A percentile compares a stretch with the other conserved stretches of the same genome.
phyloP scores from a whole-genome alignment of 257 asterid species.

The Echites panduratus region DNA sequence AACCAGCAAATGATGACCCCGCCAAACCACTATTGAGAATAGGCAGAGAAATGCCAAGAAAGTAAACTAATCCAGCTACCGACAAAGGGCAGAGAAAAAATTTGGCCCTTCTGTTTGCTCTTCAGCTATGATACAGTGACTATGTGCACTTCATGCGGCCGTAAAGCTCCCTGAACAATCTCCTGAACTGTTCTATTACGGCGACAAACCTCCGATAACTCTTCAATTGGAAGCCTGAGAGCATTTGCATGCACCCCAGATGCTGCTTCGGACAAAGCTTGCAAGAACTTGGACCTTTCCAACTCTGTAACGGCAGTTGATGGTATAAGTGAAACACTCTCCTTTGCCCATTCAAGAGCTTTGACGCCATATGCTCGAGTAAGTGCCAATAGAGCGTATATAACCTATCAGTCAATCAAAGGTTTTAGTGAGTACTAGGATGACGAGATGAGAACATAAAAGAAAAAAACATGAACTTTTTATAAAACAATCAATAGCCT shows the following conservation, averaged over 20 bases:
- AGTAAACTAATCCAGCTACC: constrained; percentile 14
- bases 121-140: constrained; percentile 48
- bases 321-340: constrained; percentile 69
- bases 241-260: constrained; percentile 51
- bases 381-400: constrained; percentile 68
- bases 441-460: neutral
- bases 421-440: neutral
- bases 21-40: constrained; percentile 21
- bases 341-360: constrained; percentile 85
- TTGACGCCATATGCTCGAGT: constrained; percentile 64
- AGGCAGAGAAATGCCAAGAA: constrained; percentile 29
- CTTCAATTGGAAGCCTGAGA: constrained; percentile 74
- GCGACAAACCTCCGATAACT: constrained; percentile 83
- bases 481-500: constrained; percentile 7
- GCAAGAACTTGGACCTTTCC: constrained; percentile 71
- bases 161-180: constrained; percentile 90
- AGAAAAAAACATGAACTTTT: neutral
- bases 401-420: constrained; percentile 44
- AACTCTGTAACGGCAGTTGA: constrained; percentile 70
- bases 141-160: constrained; percentile 79
- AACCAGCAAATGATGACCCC: constrained; percentile 19
- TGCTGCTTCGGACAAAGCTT: constrained; percentile 69
- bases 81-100: constrained; percentile 47
- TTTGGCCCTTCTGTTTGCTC: constrained; percentile 53
- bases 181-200: constrained; percentile 97